These are phyloP conservation scores for Nitzschia sp. DNA, from an alignment of 108 stramenopile genomes.

Conservation along the genomic window DNA sequence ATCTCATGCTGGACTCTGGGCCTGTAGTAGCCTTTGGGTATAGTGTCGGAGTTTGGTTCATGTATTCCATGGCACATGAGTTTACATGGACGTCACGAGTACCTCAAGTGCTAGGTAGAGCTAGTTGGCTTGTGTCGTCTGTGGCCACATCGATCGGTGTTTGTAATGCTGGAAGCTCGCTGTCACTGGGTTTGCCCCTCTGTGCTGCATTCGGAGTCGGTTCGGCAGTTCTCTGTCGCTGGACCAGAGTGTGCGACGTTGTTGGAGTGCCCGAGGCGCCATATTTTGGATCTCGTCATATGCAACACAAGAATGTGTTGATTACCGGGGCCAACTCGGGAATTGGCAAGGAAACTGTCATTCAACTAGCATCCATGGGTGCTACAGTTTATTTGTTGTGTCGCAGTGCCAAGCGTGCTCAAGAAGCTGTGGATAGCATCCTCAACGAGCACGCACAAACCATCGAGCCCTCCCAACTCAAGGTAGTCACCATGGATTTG, in stretches of 20 bases:
- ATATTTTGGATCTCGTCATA: constrained; percentile 5
- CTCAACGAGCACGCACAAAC: constrained; percentile 8
- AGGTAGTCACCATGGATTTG: constrained; percentile 61
- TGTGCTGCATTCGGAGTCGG: background rate
- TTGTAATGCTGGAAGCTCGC: background rate
- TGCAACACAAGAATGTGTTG: constrained; percentile 45
- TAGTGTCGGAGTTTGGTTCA: constrained; percentile 8
- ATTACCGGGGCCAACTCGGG: constrained; percentile 85
- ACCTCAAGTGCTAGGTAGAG: background rate
- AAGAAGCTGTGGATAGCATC: constrained; percentile 57
- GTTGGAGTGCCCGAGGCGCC: constrained; percentile 18
- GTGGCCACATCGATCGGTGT: constrained; percentile 8
- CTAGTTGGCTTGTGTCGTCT: constrained; percentile 4
- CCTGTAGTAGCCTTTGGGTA: constrained; percentile 19
- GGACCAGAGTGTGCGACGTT: constrained; percentile 26
- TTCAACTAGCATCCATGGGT: constrained; percentile 60
- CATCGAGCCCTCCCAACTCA: constrained; percentile 24
- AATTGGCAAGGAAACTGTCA: constrained; percentile 81
- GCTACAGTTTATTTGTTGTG: constrained; percentile 77
- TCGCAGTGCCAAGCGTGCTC: constrained; percentile 49
- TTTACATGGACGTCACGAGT: constrained; percentile 17
- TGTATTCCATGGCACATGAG: constrained; percentile 28
- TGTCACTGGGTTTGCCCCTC: background rate
- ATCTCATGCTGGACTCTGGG: background rate
- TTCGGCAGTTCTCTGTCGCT: constrained; percentile 4